phyloP scores from a whole-genome alignment of 106 monocot genomes.

The Allium cepa region DNA sequence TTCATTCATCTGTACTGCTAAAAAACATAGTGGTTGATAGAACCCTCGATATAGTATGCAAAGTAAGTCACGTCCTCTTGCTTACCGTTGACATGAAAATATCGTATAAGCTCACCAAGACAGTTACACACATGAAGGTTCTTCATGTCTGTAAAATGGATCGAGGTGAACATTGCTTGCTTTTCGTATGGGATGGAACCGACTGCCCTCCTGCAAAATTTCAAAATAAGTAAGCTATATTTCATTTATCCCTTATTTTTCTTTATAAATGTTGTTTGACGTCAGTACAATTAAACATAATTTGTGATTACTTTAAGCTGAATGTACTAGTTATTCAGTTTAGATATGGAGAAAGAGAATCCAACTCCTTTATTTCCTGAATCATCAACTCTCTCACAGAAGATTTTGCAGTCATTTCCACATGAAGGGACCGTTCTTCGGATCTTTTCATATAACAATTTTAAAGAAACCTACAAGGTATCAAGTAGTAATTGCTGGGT shows the following conservation, averaged over 20 bases:
- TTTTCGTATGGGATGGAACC: slow-evolving; percentile 89
- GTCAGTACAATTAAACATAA: no score
- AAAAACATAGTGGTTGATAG: slow-evolving; percentile 22
- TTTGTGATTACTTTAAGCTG: no score
- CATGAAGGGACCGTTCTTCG: slow-evolving; percentile 48
- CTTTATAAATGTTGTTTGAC: neutral
- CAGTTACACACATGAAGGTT: slow-evolving; percentile 39
- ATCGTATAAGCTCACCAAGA: neutral
- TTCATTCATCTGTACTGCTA: slow-evolving; percentile 19
- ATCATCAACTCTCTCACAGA: slow-evolving; percentile 25
- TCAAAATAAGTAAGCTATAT: slow-evolving; percentile 17
- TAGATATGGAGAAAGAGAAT: slow-evolving; percentile 26
- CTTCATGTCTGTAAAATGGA: slow-evolving; percentile 49
- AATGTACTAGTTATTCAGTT: slow-evolving; percentile 18
- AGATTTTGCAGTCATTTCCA: slow-evolving; percentile 45
- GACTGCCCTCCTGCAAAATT: slow-evolving; percentile 41
- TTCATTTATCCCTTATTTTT: neutral
- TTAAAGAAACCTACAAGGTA: slow-evolving; percentile 26
- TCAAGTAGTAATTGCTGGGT: slow-evolving; percentile 36
- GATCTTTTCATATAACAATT: slow-evolving; percentile 18
- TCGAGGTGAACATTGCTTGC: slow-evolving; percentile 22
- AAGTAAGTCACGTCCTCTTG: slow-evolving; percentile 32
- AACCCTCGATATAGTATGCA: slow-evolving; percentile 62
- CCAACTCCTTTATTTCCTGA: slow-evolving; percentile 40
- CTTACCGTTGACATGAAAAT: neutral